These are phyloP conservation scores for Primulina huaijiensis DNA, from an alignment of 257 asterid species.

Conservation along the genomic window DNA sequence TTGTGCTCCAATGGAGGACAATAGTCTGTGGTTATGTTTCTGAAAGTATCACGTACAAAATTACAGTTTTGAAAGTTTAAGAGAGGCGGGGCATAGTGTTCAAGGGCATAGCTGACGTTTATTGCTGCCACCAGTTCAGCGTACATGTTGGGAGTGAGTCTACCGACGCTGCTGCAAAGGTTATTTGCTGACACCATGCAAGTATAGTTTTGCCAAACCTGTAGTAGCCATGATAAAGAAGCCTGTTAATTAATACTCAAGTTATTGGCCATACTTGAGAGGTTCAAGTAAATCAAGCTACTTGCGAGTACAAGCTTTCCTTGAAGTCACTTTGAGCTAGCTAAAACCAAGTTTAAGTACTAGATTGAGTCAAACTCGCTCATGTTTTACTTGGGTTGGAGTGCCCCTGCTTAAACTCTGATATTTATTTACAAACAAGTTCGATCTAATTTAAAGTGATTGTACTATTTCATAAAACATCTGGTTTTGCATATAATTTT, in stretches of 20 bases:
- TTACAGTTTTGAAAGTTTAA: constrained; percentile 82
- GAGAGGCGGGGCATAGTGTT: constrained; percentile 70
- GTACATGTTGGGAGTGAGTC: constrained; percentile 53
- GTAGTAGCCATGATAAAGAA: constrained; percentile 7
- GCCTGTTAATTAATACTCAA: not conserved
- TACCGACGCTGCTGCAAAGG: constrained; percentile 42
- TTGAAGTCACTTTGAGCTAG: not conserved
- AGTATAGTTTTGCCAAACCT: constrained; percentile 55
- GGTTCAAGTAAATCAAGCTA: not conserved
- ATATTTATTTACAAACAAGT: not conserved
- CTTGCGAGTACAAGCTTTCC: not conserved
- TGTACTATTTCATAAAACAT: not conserved
- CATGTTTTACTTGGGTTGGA: not conserved
- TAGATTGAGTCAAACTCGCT: not conserved
- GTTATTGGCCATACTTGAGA: not conserved
- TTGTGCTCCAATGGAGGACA: constrained; percentile 72
- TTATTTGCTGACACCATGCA: constrained; percentile 41
- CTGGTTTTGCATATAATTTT: not conserved
- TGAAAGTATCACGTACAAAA: constrained; percentile 81
- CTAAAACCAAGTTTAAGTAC: not conserved
- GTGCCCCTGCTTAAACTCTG: not conserved
- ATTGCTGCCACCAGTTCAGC: constrained; percentile 54
- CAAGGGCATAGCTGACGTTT: constrained; percentile 79
- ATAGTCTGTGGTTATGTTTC: constrained; percentile 56
- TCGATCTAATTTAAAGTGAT: not conserved